These are phyloP conservation scores for Pseudonitzschia multistriata DNA, from an alignment of 108 stramenopile species.

Conservation along the genomic window DNA sequence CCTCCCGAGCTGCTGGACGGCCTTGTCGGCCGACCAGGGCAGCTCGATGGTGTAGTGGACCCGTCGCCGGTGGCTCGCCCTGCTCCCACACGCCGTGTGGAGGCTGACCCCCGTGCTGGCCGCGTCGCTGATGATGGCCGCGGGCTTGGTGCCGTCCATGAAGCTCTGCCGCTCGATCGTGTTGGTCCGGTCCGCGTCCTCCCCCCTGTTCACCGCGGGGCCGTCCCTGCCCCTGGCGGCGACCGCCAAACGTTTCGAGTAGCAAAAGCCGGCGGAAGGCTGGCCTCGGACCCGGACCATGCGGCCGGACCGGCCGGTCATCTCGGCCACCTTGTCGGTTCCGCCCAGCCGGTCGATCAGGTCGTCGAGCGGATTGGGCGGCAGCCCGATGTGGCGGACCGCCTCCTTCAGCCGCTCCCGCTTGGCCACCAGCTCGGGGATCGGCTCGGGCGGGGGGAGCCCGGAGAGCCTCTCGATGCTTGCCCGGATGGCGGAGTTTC, in stretches of 20 bases:
- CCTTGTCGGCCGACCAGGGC: conserved; percentile 89
- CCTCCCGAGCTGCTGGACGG: conserved; percentile 85
- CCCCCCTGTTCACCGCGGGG: conserved; percentile 23
- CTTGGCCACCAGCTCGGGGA: conserved; percentile 37
- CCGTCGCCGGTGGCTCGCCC: conserved; percentile 44
- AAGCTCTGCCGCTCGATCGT: conserved; percentile 62
- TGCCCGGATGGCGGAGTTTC: conserved; percentile 26
- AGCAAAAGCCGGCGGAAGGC: conserved; percentile 35
- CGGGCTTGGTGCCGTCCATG: conserved; percentile 66
- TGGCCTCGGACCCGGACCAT: conserved; percentile 45
- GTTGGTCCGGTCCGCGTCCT: conserved; percentile 54
- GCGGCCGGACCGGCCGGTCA: conserved; percentile 78
- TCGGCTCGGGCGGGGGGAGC: conserved; percentile 44
- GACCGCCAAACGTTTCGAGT: conserved; percentile 42
- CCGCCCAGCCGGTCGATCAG: conserved; percentile 74
- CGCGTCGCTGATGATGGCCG: conserved; percentile 87
- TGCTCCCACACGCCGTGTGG: conserved; percentile 46
- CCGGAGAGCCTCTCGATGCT: conserved; percentile 30
- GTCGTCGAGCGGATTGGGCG: conserved; percentile 70
- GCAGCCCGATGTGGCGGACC: conserved; percentile 42
- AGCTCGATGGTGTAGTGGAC: conserved; percentile 87
- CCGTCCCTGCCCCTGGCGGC: conserved; percentile 1
- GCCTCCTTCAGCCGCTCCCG: conserved; percentile 29
- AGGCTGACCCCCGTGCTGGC: conserved; percentile 75
- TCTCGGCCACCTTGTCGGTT: conserved; percentile 63